Conservation (phyloP, 2,329 filamentous ascomycete genomes). For the Xylaria arbuscula region DNA sequence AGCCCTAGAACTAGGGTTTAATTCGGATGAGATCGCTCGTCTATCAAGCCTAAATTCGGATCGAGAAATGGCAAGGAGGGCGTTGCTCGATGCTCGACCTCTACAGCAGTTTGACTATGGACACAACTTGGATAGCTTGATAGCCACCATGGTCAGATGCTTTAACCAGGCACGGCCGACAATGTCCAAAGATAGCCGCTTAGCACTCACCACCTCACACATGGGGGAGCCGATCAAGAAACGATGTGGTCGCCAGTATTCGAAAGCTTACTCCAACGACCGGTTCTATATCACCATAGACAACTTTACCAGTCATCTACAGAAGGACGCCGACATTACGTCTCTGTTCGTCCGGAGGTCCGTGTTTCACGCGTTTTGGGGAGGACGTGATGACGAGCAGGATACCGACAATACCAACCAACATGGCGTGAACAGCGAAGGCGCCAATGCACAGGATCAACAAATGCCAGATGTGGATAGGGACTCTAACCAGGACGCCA, state of each 20-base stretch:
- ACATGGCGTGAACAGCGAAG: not conserved
- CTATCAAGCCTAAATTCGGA: constrained; percentile 15
- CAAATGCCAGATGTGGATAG: too few species aligned
- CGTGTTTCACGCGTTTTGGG: constrained; percentile 16
- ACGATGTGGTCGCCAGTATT: constrained; percentile 19
- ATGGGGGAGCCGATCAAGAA: constrained; percentile 16
- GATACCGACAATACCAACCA: not conserved
- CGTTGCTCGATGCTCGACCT: constrained; percentile 8
- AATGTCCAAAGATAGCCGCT: not conserved
- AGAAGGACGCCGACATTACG: constrained; percentile 14
- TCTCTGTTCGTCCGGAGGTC: constrained; percentile 26
- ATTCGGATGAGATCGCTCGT: constrained; percentile 11
- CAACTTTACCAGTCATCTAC: constrained; percentile 10
- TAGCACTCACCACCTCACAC: constrained; percentile 12
- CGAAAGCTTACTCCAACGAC: constrained; percentile 20
- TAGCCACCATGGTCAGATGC: not conserved
- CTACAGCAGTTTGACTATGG: not conserved
- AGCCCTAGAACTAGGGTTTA: constrained; percentile 16
- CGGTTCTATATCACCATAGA: constrained; percentile 10
- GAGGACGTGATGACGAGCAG: constrained; percentile 1
- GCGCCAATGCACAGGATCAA: not conserved
- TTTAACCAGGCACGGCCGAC: not conserved
- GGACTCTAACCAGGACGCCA: too few species aligned
- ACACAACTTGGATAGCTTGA: not conserved
- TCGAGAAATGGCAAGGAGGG: constrained; percentile 9